Evolutionary conservation across 2,329 filamentous ascomycete species (phyloP).

Genomic region (Ramularia endophylla): DNA sequence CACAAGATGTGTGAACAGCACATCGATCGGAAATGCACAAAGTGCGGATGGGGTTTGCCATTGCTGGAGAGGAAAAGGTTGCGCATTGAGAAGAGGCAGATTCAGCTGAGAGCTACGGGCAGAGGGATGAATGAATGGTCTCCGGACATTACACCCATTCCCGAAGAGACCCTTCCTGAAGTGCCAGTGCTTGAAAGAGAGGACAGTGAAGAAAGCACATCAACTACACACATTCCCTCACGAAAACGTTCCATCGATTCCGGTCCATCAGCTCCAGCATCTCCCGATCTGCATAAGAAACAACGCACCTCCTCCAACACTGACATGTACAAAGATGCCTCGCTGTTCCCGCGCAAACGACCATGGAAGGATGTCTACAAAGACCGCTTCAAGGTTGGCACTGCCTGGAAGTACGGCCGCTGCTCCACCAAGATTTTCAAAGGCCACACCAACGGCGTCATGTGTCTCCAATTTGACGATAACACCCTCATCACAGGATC

Average conservation of each 20-base stretch:
- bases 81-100: constrained; percentile 79
- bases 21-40: constrained; percentile 87
- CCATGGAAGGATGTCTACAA: constrained; percentile 98
- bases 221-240: neutral
- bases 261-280: constrained; percentile 9
- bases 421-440: constrained; percentile 79
- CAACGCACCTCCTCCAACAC: constrained; percentile 19
- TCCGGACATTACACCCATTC: constrained; percentile 44
- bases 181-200: neutral
- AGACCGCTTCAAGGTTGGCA: constrained; percentile 90
- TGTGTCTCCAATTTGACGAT: constrained; percentile 75
- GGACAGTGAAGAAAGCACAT: neutral
- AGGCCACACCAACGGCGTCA: constrained; percentile 83
- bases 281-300: constrained; percentile 25
- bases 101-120: constrained; percentile 62
- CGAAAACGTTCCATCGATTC: neutral
- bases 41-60: constrained; percentile 92
- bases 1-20: constrained; percentile 98
- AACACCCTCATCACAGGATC: constrained; percentile 89
- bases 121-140: constrained; percentile 51
- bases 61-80: constrained; percentile 82
- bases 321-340: constrained; percentile 25
- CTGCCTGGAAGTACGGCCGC: constrained; percentile 94
- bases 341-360: constrained; percentile 49
- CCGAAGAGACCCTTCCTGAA: constrained; percentile 28